Conservation (phyloP, 768 basidiomycete species). For the Hirschioporus abietinus region DNA sequence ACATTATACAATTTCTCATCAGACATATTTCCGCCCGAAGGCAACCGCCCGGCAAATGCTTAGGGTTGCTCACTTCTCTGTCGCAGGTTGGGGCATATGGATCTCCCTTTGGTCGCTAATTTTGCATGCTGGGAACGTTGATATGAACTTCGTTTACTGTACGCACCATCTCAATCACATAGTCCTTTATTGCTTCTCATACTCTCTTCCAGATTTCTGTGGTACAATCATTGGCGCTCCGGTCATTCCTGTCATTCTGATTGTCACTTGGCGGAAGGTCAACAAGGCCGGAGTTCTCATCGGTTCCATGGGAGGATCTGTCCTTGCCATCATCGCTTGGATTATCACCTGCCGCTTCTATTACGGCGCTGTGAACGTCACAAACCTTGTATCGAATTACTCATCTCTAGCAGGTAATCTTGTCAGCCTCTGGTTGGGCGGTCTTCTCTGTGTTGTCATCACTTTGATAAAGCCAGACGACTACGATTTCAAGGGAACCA, state of each 20-base stretch:
- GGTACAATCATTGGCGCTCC: background rate
- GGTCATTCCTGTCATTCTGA: background rate
- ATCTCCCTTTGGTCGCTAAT: background rate
- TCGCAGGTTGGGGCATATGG: conserved; percentile 9
- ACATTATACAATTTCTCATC: background rate
- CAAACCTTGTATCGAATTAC: conserved; percentile 20
- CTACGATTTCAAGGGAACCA: conserved; percentile 23
- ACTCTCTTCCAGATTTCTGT: conserved; percentile 6
- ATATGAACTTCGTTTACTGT: conserved; percentile 14
- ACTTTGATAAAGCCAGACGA: conserved; percentile 23
- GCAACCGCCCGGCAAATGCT: conserved; percentile 14
- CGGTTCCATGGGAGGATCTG: conserved; percentile 22
- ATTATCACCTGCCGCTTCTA: conserved; percentile 19
- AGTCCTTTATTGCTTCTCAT: background rate
- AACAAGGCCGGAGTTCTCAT: conserved; percentile 19
- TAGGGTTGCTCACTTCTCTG: conserved; percentile 16
- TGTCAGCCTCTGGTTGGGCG: conserved; percentile 22
- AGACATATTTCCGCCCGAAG: conserved; percentile 22
- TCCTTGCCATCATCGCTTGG: conserved; percentile 22
- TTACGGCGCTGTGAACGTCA: conserved; percentile 20
- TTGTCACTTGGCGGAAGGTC: conserved; percentile 17
- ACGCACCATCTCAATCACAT: background rate
- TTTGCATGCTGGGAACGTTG: background rate
- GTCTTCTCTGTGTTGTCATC: conserved; percentile 18
- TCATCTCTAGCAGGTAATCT: conserved; percentile 24